Conservation (phyloP, 352 stramenopile species). For the Phytophthora meadii region DNA sequence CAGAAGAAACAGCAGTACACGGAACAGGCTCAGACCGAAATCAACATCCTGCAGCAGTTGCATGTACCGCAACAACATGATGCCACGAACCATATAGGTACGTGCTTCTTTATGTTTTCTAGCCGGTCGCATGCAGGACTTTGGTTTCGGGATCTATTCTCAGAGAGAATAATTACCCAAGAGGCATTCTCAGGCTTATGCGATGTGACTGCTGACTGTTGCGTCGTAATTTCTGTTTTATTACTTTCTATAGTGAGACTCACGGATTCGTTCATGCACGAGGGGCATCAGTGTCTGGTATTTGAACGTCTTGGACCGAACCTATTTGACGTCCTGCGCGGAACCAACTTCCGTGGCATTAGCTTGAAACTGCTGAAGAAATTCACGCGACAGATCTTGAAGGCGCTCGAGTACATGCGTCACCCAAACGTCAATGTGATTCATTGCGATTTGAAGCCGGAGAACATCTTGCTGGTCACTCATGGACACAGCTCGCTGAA, state of each 20-base stretch:
- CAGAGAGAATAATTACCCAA: constrained; percentile 17
- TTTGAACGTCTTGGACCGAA: constrained; percentile 97
- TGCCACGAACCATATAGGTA: constrained; percentile 94
- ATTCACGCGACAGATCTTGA: constrained; percentile 96
- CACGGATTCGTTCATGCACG: constrained; percentile 95
- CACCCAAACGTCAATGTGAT: constrained; percentile 96
- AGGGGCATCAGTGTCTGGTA: constrained; percentile 98
- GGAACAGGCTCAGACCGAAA: constrained; percentile 97
- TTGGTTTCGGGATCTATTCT: constrained; percentile 34
- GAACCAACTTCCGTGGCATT: constrained; percentile 92
- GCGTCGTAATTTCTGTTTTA: constrained; percentile 8
- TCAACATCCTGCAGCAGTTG: constrained; percentile 94
- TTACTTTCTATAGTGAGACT: constrained; percentile 82
- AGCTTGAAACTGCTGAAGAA: constrained; percentile 96
- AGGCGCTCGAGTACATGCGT: constrained; percentile 85
- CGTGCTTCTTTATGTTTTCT: constrained; percentile 16
- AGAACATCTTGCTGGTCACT: constrained; percentile 98
- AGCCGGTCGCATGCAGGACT: not conserved
- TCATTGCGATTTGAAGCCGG: constrained; percentile 99
- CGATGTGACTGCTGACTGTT: constrained; percentile 16
- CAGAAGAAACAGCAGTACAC: constrained; percentile 98
- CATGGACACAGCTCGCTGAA: constrained; percentile 97
- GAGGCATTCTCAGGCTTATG: constrained; percentile 7
- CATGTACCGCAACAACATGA: constrained; percentile 64
- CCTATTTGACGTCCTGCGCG: constrained; percentile 97